These are phyloP conservation scores for Taxillus chinensis DNA, from an alignment of 164 flowering plant genomes.

Conservation along the genomic window DNA sequence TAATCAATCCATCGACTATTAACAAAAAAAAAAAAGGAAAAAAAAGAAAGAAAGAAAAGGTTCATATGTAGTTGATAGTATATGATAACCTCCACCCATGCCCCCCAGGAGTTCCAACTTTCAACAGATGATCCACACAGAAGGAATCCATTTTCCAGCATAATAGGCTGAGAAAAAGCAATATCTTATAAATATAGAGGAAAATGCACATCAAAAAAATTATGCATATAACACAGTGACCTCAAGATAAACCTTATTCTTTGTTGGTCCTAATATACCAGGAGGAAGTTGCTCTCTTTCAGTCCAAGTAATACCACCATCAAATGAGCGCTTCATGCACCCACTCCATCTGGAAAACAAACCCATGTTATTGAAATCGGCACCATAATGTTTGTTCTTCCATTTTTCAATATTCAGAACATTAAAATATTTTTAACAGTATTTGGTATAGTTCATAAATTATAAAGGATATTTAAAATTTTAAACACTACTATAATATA, in stretches of 20 bases:
- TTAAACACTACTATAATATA: too few relatives aligned
- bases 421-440: not conserved
- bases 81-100: slow-evolving; percentile 79
- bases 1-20: not conserved
- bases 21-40: too few relatives aligned
- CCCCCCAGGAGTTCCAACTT: slow-evolving; percentile 99
- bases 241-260: slow-evolving; percentile 61
- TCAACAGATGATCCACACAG: slow-evolving; percentile 94
- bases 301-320: slow-evolving; percentile 74
- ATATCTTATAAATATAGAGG: not conserved
- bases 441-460: not conserved
- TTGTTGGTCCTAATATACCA: slow-evolving; percentile 84
- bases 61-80: not conserved
- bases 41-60: too few relatives aligned
- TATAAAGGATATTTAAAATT: too few relatives aligned
- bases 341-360: slow-evolving; percentile 74
- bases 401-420: not conserved
- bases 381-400: too few relatives aligned
- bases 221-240: not conserved
- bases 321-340: slow-evolving; percentile 76
- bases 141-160: slow-evolving; percentile 65
- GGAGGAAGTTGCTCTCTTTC: slow-evolving; percentile 93
- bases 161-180: slow-evolving; percentile 50
- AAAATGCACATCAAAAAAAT: not conserved
- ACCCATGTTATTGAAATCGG: not conserved